Evolutionary conservation across 192 early-diverging fungal species (phyloP).

Genomic region (Bifiguratus adelaidae): DNA sequence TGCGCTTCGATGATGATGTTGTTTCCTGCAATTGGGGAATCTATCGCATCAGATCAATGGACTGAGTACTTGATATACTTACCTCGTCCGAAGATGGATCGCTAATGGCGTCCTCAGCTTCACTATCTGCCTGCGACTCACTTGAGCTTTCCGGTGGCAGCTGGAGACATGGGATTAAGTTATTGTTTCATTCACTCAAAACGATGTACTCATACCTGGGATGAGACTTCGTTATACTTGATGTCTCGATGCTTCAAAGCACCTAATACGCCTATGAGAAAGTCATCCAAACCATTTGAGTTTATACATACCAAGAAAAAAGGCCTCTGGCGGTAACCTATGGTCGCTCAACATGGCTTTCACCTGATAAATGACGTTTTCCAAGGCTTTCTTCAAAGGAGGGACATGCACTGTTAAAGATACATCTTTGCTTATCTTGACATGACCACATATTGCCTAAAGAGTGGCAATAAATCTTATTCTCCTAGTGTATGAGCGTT

Average conservation of each 20-base stretch:
- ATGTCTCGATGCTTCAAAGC: constrained; percentile 64
- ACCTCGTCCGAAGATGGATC: too few species aligned
- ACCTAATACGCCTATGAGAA: constrained; percentile 21
- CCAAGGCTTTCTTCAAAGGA: constrained; percentile 53
- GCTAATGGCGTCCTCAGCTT: too few species aligned
- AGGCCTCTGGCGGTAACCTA: constrained; percentile 31
- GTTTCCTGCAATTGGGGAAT: too few species aligned
- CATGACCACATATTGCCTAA: constrained; percentile 68
- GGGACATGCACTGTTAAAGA: constrained; percentile 54
- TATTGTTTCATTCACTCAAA: too few species aligned
- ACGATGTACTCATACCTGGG: too few species aligned
- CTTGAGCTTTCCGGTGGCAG: too few species aligned
- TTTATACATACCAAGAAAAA: constrained; percentile 14
- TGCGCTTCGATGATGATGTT: too few species aligned
- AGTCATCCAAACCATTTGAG: background rate
- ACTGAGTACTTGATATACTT: too few species aligned
- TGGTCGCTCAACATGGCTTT: constrained; percentile 65
- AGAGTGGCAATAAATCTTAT: background rate
- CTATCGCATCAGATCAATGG: too few species aligned
- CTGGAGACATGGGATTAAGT: too few species aligned
- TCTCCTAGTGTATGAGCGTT: background rate
- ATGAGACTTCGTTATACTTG: constrained; percentile 52
- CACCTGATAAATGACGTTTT: constrained; percentile 64
- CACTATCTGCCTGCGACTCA: too few species aligned
- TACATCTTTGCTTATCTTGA: constrained; percentile 57